phyloP scores from a whole-genome alignment of 2,329 filamentous ascomycete genomes.

The Davidsoniella neocaledoniae region DNA sequence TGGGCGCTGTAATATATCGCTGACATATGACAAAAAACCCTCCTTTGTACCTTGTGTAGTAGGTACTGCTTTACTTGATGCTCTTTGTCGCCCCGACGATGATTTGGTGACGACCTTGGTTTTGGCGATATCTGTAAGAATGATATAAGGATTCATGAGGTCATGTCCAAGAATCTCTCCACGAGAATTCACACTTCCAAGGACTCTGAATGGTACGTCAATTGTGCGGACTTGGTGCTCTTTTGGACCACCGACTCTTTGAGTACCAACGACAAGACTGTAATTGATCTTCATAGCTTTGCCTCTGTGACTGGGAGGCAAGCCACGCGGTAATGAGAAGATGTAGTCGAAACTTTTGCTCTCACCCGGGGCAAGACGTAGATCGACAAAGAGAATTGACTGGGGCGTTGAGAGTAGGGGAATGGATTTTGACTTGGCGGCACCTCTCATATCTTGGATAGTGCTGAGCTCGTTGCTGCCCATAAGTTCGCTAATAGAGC shows the following conservation, averaged over 20 bases:
- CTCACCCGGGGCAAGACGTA: conserved; percentile 74
- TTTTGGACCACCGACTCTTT: conserved; percentile 60
- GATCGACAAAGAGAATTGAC: conserved; percentile 87
- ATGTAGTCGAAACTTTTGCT: conserved; percentile 75
- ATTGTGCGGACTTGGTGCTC: conserved; percentile 80
- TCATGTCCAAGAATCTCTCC: conserved; percentile 87
- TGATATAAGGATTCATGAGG: conserved; percentile 81
- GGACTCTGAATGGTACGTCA: conserved; percentile 79
- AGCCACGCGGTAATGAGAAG: conserved; percentile 67
- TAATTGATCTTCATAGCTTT: conserved; percentile 91
- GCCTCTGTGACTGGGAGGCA: conserved; percentile 83
- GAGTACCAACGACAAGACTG: conserved; percentile 78
- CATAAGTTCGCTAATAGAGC: conserved; percentile 74
- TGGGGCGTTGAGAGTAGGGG: conserved; percentile 90
- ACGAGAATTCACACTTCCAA: conserved; percentile 78
- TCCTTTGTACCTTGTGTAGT: conserved; percentile 22
- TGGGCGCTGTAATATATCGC: conserved; percentile 50
- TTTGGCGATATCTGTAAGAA: conserved; percentile 67
- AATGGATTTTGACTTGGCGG: conserved; percentile 69
- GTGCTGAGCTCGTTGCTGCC: conserved; percentile 76
- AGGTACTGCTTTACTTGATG: conserved; percentile 16
- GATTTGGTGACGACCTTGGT: conserved; percentile 16
- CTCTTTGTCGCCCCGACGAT: conserved; percentile 16
- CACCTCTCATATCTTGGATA: conserved; percentile 87
- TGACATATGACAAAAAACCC: conserved; percentile 62